A percentile compares a stretch with the other conserved stretches of the same genome.
Evolutionary conservation across 371 early-diverging fungal species (phyloP).

Genomic region (Rhizomucor pusillus): DNA sequence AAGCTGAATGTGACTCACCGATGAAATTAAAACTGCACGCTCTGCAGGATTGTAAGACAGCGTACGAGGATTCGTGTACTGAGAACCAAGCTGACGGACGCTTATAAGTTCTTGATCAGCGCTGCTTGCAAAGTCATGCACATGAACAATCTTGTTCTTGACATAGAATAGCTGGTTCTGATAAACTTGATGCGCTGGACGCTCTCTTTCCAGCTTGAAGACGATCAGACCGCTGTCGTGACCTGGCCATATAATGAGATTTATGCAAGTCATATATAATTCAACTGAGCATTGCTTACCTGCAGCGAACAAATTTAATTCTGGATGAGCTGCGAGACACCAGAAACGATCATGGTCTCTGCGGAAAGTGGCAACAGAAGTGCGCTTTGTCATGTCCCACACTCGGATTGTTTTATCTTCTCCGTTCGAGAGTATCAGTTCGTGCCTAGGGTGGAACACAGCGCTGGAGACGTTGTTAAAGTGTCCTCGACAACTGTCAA

Average conservation of each 20-base stretch:
- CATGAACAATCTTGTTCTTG: slow-evolving; percentile 78
- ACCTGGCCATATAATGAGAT: slow-evolving; percentile 40
- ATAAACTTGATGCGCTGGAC: slow-evolving; percentile 86
- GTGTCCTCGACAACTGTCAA: slow-evolving; percentile 97
- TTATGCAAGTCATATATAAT: background rate
- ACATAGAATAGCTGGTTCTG: slow-evolving; percentile 82
- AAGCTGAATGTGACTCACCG: slow-evolving; percentile 46
- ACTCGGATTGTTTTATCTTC: slow-evolving; percentile 98
- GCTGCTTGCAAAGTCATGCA: slow-evolving; percentile 74
- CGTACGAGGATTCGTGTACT: slow-evolving; percentile 68
- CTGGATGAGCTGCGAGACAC: slow-evolving; percentile 94
- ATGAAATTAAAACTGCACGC: slow-evolving; percentile 79
- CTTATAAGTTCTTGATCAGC: slow-evolving; percentile 78
- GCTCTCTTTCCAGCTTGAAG: slow-evolving; percentile 95
- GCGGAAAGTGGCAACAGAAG: slow-evolving; percentile 88
- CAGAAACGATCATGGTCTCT: slow-evolving; percentile 98
- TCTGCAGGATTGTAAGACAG: slow-evolving; percentile 96
- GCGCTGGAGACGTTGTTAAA: slow-evolving; percentile 96
- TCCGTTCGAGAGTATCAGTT: slow-evolving; percentile 88
- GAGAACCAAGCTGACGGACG: slow-evolving; percentile 66
- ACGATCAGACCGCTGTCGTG: slow-evolving; percentile 98
- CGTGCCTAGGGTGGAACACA: slow-evolving; percentile 91
- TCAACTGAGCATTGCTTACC: slow-evolving; percentile 48
- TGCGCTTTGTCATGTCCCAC: slow-evolving; percentile 95
- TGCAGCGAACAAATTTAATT: slow-evolving; percentile 93